These are phyloP conservation scores for Aspergillus nomiae DNA, from an alignment of 2,329 filamentous ascomycete species.

Conservation along the genomic window DNA sequence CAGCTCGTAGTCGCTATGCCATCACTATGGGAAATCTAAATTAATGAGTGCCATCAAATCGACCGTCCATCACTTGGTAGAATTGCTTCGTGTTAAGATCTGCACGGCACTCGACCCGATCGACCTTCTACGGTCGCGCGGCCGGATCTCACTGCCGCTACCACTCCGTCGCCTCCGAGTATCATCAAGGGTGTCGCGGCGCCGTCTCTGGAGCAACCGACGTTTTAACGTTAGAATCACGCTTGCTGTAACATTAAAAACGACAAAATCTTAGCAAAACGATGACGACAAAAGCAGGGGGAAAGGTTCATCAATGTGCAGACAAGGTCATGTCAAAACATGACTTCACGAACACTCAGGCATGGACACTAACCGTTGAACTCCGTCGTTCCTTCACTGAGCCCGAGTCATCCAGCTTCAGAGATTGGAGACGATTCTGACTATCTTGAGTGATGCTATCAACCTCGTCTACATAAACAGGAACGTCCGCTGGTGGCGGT, in stretches of 20 bases:
- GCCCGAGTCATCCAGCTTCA: conserved; percentile 75
- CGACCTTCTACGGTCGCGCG: conserved; percentile 43
- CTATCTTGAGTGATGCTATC: conserved; percentile 81
- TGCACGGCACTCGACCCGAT: conserved; percentile 39
- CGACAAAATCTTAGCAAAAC: conserved; percentile 43
- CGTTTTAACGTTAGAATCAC: conserved; percentile 51
- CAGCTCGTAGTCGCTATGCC: conserved; percentile 42
- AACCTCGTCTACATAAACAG: conserved; percentile 64
- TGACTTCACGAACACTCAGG: conserved; percentile 23
- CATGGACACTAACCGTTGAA: conserved; percentile 45
- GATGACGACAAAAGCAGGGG: conserved; percentile 31
- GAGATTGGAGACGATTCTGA: conserved; percentile 82
- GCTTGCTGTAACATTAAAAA: conserved; percentile 41
- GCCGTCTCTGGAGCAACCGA: conserved; percentile 50
- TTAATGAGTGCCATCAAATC: conserved; percentile 21
- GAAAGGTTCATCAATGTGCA: conserved; percentile 13
- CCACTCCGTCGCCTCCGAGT: conserved; percentile 44
- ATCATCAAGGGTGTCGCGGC: conserved; percentile 44
- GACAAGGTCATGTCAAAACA: conserved; percentile 26
- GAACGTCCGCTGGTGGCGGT: conserved; percentile 44
- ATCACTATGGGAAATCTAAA: conserved; percentile 29
- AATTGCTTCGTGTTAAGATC: conserved; percentile 46
- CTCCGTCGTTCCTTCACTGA: conserved; percentile 54
- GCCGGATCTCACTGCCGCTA: conserved; percentile 45
- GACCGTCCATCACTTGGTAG: conserved; percentile 40